A percentile compares a stretch with the other conserved stretches of the same genome.
Conservation (phyloP, 352 stramenopile species). For the Pythium utonaiense region DNA sequence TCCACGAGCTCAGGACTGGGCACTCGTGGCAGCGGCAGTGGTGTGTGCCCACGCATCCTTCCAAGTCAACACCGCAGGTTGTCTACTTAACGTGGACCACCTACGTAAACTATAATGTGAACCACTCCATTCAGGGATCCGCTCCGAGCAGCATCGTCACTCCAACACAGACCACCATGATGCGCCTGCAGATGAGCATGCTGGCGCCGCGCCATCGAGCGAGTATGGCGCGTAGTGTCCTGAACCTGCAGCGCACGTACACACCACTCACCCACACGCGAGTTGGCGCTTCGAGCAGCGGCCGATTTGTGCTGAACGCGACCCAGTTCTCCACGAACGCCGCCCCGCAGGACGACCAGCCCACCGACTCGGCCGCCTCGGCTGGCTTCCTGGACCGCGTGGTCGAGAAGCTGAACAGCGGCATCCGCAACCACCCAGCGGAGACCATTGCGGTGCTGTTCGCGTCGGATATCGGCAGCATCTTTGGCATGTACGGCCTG, state of each 20-base stretch:
- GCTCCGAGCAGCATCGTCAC: background rate
- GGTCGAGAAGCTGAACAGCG: conserved; percentile 72
- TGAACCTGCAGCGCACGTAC: background rate
- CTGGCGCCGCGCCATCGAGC: background rate
- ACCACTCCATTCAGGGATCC: background rate
- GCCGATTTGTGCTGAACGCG: background rate
- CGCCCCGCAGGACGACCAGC: background rate
- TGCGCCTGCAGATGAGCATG: background rate
- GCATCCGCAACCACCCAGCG: conserved; percentile 65
- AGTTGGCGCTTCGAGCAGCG: background rate
- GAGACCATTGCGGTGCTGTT: conserved; percentile 79
- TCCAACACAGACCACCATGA: conserved; percentile 1
- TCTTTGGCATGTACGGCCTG: conserved; percentile 74
- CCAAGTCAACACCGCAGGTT: no score
- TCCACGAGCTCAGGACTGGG: no score
- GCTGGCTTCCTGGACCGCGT: conserved; percentile 54
- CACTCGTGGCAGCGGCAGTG: no score
- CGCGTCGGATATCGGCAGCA: conserved; percentile 75
- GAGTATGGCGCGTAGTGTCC: background rate
- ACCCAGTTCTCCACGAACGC: conserved; percentile 18
- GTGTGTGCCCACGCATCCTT: no score
- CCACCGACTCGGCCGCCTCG: background rate
- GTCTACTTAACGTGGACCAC: no score
- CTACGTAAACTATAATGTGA: background rate
- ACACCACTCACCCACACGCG: background rate